phyloP scores from a whole-genome alignment of 345 rosid genomes.

The Camelina laxa region DNA sequence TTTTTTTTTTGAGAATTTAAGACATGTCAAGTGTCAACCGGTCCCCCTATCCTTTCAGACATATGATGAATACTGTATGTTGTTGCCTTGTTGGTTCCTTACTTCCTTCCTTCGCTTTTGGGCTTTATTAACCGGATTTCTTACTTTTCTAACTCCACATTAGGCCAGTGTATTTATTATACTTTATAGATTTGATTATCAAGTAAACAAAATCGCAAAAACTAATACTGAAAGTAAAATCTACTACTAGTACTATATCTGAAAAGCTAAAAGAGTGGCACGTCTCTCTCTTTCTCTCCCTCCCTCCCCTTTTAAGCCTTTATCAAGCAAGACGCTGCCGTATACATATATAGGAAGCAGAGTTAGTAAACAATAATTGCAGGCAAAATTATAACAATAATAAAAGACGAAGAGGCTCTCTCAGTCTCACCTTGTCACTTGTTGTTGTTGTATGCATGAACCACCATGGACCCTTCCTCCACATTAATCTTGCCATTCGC shows the following conservation, averaged over 20 bases:
- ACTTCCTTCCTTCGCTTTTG: too few relatives aligned
- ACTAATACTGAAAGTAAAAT: background rate
- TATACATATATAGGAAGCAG: background rate
- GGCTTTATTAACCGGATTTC: too few relatives aligned
- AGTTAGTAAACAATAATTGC: constrained; percentile 10
- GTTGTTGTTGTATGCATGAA: constrained; percentile 57
- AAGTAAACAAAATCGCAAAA: background rate
- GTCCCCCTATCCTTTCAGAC: too few relatives aligned
- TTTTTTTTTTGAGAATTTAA: too few relatives aligned
- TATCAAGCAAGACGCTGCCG: constrained; percentile 43
- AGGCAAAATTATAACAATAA: background rate
- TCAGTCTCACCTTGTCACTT: constrained; percentile 32
- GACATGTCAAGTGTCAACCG: too few relatives aligned
- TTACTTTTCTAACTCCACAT: too few relatives aligned
- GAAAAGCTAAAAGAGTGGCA: background rate
- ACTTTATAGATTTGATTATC: too few relatives aligned
- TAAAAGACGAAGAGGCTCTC: background rate
- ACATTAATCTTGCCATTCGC: constrained; percentile 55
- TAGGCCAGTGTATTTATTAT: too few relatives aligned
- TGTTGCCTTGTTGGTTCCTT: too few relatives aligned
- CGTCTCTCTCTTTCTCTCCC: background rate
- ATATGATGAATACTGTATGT: too few relatives aligned
- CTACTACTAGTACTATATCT: background rate
- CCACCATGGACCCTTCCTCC: constrained; percentile 95
- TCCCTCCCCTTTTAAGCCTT: background rate